Evolutionary conservation across 2,329 filamentous ascomycete species (phyloP).

Genomic region (Colletotrichum lupini): DNA sequence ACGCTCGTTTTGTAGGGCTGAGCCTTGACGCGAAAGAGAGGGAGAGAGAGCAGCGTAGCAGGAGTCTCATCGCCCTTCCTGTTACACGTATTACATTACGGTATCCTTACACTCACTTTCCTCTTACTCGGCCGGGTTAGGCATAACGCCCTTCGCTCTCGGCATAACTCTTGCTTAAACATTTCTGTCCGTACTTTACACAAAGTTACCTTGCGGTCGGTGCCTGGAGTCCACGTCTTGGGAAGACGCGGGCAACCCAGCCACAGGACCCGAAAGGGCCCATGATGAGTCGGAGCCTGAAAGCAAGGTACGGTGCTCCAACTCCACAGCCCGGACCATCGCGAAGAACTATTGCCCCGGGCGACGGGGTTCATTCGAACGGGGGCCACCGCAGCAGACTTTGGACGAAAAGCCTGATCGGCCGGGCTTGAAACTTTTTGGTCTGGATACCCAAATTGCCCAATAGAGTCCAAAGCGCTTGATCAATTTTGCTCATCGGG

Average conservation of each 20-base stretch:
- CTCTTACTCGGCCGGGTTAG: constrained; percentile 17
- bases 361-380: constrained; percentile 6
- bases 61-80: neutral
- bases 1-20: constrained; percentile 19
- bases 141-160: constrained; percentile 27
- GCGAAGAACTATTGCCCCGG: constrained; percentile 23
- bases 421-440: neutral
- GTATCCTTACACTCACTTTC: neutral
- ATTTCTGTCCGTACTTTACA: neutral
- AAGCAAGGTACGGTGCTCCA: neutral
- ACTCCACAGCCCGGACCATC: constrained; percentile 10
- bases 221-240: constrained; percentile 13
- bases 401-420: constrained; percentile 6
- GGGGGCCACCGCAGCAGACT: neutral
- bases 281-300: constrained; percentile 24
- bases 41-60: constrained; percentile 23
- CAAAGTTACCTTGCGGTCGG: constrained; percentile 1
- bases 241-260: neutral
- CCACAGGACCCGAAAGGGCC: neutral
- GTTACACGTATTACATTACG: neutral
- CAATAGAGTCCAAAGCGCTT: neutral
- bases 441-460: neutral
- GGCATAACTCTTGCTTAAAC: neutral
- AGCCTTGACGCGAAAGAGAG: neutral
- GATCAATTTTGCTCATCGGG: constrained; percentile 10